Conservation (phyloP, 805 yeast genomes). For the Cyberlindnera amylophila region DNA sequence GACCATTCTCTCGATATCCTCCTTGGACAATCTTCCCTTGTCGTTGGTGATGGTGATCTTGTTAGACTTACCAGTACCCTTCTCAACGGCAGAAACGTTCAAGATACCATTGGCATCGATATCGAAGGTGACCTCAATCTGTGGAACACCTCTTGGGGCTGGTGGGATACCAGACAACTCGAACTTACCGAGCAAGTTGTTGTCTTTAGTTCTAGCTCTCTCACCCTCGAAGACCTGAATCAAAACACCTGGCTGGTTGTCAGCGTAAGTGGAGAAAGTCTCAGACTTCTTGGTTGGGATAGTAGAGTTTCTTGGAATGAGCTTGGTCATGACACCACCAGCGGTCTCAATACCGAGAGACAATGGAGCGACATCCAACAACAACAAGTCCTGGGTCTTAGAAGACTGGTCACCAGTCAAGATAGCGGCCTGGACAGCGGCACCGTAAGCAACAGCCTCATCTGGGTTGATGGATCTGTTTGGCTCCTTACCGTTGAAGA, state of each 20-base stretch:
- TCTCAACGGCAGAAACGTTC: conserved; percentile 94
- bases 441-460: conserved; percentile 99
- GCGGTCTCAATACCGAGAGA: conserved; percentile 98
- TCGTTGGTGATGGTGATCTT: conserved; percentile 98
- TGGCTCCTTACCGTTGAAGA: conserved; percentile 97
- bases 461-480: conserved; percentile 96
- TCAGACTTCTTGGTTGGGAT: conserved; percentile 97
- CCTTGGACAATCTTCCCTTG: conserved; percentile 97
- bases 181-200: conserved; percentile 95
- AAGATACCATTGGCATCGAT: conserved; percentile 96
- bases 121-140: conserved; percentile 95
- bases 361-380: conserved; percentile 96
- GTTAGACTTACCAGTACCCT: conserved; percentile 97
- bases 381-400: conserved; percentile 90
- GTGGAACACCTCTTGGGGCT: conserved; percentile 98
- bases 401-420: conserved; percentile 94
- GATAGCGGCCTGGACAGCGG: conserved; percentile 97
- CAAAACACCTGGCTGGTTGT: conserved; percentile 97
- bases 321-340: conserved; percentile 98
- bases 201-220: conserved; percentile 93
- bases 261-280: conserved; percentile 94
- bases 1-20: conserved; percentile 97
- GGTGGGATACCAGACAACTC: conserved; percentile 97
- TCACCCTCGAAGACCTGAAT: conserved; percentile 98
- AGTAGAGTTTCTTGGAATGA: conserved; percentile 94